Evolutionary conservation across 768 basidiomycete species (phyloP).

Genomic region (Kwoniella sp.): DNA sequence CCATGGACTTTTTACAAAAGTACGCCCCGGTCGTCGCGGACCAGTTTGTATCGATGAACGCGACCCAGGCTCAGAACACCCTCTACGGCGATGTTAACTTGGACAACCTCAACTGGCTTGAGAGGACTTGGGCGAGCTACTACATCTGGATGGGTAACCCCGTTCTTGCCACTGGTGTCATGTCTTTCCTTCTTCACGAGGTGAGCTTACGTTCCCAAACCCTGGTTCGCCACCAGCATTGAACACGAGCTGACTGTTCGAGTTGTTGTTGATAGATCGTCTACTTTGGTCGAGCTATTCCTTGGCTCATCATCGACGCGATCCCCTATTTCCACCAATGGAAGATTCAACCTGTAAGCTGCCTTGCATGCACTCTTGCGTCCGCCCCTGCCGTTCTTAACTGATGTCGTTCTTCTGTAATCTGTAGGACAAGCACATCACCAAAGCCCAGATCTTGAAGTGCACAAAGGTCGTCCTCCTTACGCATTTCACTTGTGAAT

Average conservation of each 20-base stretch:
- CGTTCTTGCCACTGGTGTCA: slow-evolving; percentile 85
- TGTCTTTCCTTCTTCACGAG: slow-evolving; percentile 92
- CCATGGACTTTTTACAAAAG: slow-evolving; percentile 42
- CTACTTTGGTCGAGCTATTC: slow-evolving; percentile 92
- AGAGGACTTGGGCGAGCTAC: slow-evolving; percentile 78
- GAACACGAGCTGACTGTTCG: neutral
- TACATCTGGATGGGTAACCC: slow-evolving; percentile 87
- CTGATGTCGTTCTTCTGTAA: slow-evolving; percentile 10
- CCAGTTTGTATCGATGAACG: slow-evolving; percentile 64
- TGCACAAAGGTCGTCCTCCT: slow-evolving; percentile 92
- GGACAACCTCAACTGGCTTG: slow-evolving; percentile 56
- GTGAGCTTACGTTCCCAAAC: slow-evolving; percentile 59
- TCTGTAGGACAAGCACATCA: slow-evolving; percentile 67
- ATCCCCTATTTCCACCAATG: slow-evolving; percentile 91
- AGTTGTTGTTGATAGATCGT: slow-evolving; percentile 65
- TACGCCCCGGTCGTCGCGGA: slow-evolving; percentile 49
- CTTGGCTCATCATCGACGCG: slow-evolving; percentile 89
- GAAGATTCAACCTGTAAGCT: slow-evolving; percentile 78
- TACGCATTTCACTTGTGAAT: slow-evolving; percentile 92
- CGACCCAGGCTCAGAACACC: slow-evolving; percentile 84
- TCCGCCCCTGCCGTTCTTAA: slow-evolving; percentile 1
- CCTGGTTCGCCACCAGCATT: neutral
- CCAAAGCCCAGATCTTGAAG: slow-evolving; percentile 82
- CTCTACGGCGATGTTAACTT: slow-evolving; percentile 54
- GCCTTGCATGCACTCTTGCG: too few relatives aligned